Percentiles rank a stretch among this genome's conserved stretches.
phyloP scores from a whole-genome alignment of 2,329 filamentous ascomycete genomes.

The Aureobasidium sp. region DNA sequence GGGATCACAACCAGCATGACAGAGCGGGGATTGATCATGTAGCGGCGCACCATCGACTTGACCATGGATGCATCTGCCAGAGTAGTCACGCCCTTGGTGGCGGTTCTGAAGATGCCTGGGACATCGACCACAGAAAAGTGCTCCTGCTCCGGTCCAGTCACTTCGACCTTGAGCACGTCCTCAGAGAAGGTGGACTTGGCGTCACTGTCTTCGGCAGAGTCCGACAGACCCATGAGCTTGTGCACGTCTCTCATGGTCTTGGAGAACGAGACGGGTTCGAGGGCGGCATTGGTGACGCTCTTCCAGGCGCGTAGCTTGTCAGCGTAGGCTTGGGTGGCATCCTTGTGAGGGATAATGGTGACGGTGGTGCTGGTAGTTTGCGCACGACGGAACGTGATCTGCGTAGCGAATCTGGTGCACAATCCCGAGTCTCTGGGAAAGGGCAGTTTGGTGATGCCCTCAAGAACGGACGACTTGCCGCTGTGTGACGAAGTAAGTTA shows the following conservation, averaged over 20 bases:
- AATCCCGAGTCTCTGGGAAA: slow-evolving; percentile 45
- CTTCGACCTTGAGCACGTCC: slow-evolving; percentile 23
- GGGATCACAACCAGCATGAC: slow-evolving; percentile 38
- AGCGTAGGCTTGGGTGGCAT: slow-evolving; percentile 21
- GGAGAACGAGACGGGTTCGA: slow-evolving; percentile 18
- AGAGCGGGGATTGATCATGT: slow-evolving; percentile 33
- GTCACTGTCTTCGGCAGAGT: background rate
- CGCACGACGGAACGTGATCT: slow-evolving; percentile 13
- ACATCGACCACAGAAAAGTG: slow-evolving; percentile 26
- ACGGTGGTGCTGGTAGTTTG: slow-evolving; percentile 15
- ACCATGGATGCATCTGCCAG: slow-evolving; percentile 32
- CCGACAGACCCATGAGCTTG: slow-evolving; percentile 16
- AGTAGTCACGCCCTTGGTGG: slow-evolving; percentile 26
- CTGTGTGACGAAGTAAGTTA: background rate
- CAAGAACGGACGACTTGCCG: slow-evolving; percentile 54
- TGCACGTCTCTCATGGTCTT: slow-evolving; percentile 22
- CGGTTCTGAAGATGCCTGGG: slow-evolving; percentile 27
- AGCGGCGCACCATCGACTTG: slow-evolving; percentile 29
- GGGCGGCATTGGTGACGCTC: slow-evolving; percentile 15
- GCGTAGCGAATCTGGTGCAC: slow-evolving; percentile 38
- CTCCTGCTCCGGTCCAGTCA: slow-evolving; percentile 21
- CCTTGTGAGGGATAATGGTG: slow-evolving; percentile 23
- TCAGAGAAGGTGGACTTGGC: slow-evolving; percentile 21
- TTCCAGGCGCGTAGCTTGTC: slow-evolving; percentile 24
- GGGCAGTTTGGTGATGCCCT: slow-evolving; percentile 51